Base-by-base conservation (phyloP, 2,329 filamentous ascomycete genomes). In the Cercospora janseana region DNA sequence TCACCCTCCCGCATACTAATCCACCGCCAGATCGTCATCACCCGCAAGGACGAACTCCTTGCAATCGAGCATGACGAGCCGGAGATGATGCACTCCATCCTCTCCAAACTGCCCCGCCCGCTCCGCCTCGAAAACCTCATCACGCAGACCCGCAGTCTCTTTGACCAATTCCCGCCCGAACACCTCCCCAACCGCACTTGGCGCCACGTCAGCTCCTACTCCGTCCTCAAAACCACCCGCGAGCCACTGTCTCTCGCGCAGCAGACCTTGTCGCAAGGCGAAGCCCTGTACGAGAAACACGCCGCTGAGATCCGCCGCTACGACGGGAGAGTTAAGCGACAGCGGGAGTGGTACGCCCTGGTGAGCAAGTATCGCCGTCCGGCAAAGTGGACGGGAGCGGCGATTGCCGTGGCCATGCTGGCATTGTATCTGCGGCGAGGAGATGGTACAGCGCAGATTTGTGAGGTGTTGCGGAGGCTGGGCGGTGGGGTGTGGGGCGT, bases 71-170 rank as follows among this genome's bases (percentile, higher is more conserved):
- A 77, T 15, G 87, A 94, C 58, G 90, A 95, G 66, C 86, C 88
- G 5, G 92, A 97, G 63, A 94, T 98, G 81, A 79, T 98, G 18
- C 90, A 95, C 67, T 87, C 85, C 53, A 84, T 88, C 27, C 80
- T 98, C 9, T 88, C 88, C 32, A 95, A 93, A 69, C 78, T 98
- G 5, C 93, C 93, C 0, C 79, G 82, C 44, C 84, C 85, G 13
- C 80, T 95, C 50, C 80, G 94, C 64, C 74, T 98, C 18, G 92
- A 98, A 59, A 75, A 74, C 6, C 78, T 96, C 45, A 86, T 98
- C 55, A 66, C 75, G 13, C 76, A 78, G 43, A 82, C 92, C 0
- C 75, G 81, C 3, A 65, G 66, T 21, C 76, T 97, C 1, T 86
- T 86, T 66, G 68, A 76, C 5, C 64, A 70, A 2, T 74, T 87